Conservation (phyloP, 371 early-diverging fungal genomes). For the Batkoa obscura region DNA sequence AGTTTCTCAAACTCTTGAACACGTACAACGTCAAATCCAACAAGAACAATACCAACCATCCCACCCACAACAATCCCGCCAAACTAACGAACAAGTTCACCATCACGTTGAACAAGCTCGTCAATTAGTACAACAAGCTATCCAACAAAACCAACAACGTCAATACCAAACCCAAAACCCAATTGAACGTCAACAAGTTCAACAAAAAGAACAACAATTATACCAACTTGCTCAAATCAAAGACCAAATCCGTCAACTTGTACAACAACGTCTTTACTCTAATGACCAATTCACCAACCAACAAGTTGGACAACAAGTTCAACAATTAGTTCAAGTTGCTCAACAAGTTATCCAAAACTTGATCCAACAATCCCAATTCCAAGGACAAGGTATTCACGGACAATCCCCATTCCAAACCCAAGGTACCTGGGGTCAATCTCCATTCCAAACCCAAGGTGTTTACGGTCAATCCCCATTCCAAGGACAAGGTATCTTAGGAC, state of each 20-base stretch:
- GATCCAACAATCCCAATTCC: background rate
- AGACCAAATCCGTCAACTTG: slow-evolving; percentile 3
- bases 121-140: background rate
- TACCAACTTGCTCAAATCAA: background rate
- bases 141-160: background rate
- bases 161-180: background rate
- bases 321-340: background rate
- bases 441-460: background rate
- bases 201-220: background rate
- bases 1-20: too few species aligned
- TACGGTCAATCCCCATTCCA: background rate
- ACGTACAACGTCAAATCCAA: too few species aligned
- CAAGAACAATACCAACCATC: background rate
- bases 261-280: background rate
- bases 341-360: background rate
- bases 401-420: background rate
- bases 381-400: background rate
- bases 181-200: background rate
- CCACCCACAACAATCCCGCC: background rate
- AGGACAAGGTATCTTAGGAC: background rate
- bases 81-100: background rate
- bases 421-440: background rate
- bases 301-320: slow-evolving; percentile 2
- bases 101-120: background rate
- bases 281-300: background rate